Evolutionary conservation across 2,329 filamentous ascomycete genomes (phyloP).

Genomic region (Claviceps sorghi): DNA sequence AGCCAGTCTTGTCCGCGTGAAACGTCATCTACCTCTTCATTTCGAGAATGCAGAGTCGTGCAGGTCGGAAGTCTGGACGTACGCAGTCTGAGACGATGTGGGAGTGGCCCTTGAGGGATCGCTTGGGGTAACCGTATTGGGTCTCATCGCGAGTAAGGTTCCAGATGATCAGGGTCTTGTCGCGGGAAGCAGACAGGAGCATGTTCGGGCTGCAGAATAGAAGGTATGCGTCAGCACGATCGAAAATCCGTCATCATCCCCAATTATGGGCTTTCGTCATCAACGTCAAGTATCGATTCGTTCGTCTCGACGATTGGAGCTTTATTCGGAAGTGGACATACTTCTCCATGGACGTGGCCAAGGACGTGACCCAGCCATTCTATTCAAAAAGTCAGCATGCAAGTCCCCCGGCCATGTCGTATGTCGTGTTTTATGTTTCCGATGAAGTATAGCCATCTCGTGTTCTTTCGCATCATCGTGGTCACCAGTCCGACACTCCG

Average conservation of each 20-base stretch:
- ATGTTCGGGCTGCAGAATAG: slow-evolving; percentile 69
- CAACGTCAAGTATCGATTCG: slow-evolving; percentile 1
- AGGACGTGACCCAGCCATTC: slow-evolving; percentile 97
- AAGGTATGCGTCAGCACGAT: slow-evolving; percentile 9
- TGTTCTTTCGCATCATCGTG: background rate
- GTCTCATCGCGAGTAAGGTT: slow-evolving; percentile 98
- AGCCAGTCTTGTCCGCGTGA: slow-evolving; percentile 9
- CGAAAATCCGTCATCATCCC: background rate
- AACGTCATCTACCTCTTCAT: background rate
- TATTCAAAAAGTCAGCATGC: slow-evolving; percentile 20
- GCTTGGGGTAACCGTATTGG: slow-evolving; percentile 98
- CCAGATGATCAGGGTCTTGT: slow-evolving; percentile 99
- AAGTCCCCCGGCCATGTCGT: background rate
- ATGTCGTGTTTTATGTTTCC: background rate
- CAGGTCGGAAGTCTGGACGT: slow-evolving; percentile 33
- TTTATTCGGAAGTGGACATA: slow-evolving; percentile 31
- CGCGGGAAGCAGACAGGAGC: slow-evolving; percentile 92
- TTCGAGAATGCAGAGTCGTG: background rate
- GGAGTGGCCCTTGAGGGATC: slow-evolving; percentile 95
- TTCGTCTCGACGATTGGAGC: slow-evolving; percentile 1
- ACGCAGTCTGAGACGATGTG: slow-evolving; percentile 99
- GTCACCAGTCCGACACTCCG: slow-evolving; percentile 2
- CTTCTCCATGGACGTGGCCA: slow-evolving; percentile 99
- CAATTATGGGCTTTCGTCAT: background rate
- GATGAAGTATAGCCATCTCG: background rate